Conservation (phyloP, 192 early-diverging fungal species). For the Endogone sp. region DNA sequence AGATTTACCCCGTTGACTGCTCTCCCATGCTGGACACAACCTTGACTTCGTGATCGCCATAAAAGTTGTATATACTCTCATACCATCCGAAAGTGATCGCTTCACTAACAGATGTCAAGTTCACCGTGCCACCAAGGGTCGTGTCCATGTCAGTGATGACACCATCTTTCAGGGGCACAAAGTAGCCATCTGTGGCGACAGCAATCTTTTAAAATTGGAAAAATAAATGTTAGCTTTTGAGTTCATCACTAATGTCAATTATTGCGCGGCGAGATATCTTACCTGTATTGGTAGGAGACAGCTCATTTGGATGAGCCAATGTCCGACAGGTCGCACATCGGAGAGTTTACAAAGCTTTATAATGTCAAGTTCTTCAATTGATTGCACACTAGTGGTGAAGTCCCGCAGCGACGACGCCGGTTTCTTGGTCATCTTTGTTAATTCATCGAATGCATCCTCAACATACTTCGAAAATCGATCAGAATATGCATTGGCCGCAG, state of each 20-base stretch:
- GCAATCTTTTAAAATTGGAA: slow-evolving; percentile 8
- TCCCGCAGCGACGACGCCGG: background rate
- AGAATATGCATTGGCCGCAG: background rate
- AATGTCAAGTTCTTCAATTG: background rate
- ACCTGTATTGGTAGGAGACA: background rate
- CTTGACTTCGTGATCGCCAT: slow-evolving; percentile 14
- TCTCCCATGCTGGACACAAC: slow-evolving; percentile 21
- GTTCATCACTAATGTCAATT: background rate
- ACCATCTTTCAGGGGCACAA: slow-evolving; percentile 11
- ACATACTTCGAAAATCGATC: background rate
- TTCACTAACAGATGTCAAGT: background rate
- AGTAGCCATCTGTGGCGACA: slow-evolving; percentile 14
- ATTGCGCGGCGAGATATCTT: background rate
- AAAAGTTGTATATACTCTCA: slow-evolving; percentile 5
- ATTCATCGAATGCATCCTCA: background rate
- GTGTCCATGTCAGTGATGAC: background rate
- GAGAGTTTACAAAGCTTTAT: background rate
- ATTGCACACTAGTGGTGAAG: background rate
- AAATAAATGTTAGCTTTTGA: background rate
- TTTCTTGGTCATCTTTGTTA: background rate
- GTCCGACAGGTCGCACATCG: background rate
- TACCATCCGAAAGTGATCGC: background rate
- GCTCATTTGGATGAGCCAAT: background rate
- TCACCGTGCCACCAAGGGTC: background rate
- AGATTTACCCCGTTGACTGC: slow-evolving; percentile 15